Evolutionary conservation across 768 basidiomycete genomes (phyloP), one percentile per base, ranked within the genome.

Genomic region (Hygrocybe punicea): DNA sequence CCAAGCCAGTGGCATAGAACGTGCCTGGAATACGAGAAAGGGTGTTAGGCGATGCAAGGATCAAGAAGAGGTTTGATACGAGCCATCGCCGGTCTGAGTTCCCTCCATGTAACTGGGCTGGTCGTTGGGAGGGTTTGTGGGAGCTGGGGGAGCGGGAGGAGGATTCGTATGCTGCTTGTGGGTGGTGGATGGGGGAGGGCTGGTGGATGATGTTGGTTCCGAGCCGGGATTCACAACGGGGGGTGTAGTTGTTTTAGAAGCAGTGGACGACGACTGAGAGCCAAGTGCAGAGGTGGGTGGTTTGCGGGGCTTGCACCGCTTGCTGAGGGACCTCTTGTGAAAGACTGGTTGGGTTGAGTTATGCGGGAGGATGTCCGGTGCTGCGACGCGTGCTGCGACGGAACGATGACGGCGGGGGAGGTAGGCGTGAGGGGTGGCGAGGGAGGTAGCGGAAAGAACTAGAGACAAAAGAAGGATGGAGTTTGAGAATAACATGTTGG

Each of bases 1-100:
- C 84, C 42, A 86, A 77, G 52, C 85, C 86, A 58, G 84, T 78
- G 19, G 57, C 64, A 62, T 84, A 86, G 69, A 71, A 86, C 36
- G 85, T 86, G 33, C 78, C 78, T 78, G 52, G 16, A 51, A 53
- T n/a, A n/a, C n/a, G n/a, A n/a, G 40, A 48, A 45, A 29, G 51
- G 25, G 37, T 10, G n/a, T n/a, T n/a, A n/a, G n/a, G n/a, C n/a
- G n/a, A n/a, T n/a, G n/a, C n/a, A n/a, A n/a, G 49, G 17, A 51
- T 10, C 25, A 33, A n/a, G 42, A 9, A 13, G 29, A 33, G 14
- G 23, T 21, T 23, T 25, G 25, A 42, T 5, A 52, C 56, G 29
- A 62, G 73, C 78, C 82, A 56, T 83, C 65, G 16, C 87, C 85
- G 2, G 63, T 61, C 56, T 84, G 79, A 0, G 72, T 76, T 17